Evolutionary conservation across 2,329 filamentous ascomycete genomes (phyloP).

Genomic region (Beauveria pseudobassiana): DNA sequence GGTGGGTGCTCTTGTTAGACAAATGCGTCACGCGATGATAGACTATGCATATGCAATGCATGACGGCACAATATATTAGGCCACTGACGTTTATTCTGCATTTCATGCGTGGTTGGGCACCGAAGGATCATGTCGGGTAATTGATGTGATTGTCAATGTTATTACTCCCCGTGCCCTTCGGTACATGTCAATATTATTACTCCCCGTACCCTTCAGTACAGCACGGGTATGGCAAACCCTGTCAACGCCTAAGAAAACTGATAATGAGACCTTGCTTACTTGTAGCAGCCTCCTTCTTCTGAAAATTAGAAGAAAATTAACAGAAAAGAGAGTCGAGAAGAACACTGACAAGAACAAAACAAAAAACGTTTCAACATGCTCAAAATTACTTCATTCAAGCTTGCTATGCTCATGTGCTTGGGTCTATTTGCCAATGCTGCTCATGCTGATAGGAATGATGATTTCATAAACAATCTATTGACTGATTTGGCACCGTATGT

Average conservation of each 20-base stretch:
- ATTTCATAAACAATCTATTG: not conserved
- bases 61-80: not conserved
- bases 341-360: not conserved
- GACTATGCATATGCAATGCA: not conserved
- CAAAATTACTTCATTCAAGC: not conserved
- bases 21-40: not conserved
- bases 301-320: not conserved
- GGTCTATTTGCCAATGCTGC: not conserved
- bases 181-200: too few relatives aligned
- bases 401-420: not conserved
- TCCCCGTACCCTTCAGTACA: not conserved
- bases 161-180: not conserved
- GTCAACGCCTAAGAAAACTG: too few relatives aligned
- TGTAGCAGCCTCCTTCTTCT: too few relatives aligned
- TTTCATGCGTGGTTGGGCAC: not conserved
- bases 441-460: not conserved
- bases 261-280: too few relatives aligned
- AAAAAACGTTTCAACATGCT: not conserved
- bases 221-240: not conserved
- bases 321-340: not conserved
- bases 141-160: not conserved
- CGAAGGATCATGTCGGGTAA: not conserved
- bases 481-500: not conserved
- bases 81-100: not conserved
- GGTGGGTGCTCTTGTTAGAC: not conserved